Base-by-base conservation (phyloP, 768 basidiomycete species). In the Lactarius tabidus region DNA sequence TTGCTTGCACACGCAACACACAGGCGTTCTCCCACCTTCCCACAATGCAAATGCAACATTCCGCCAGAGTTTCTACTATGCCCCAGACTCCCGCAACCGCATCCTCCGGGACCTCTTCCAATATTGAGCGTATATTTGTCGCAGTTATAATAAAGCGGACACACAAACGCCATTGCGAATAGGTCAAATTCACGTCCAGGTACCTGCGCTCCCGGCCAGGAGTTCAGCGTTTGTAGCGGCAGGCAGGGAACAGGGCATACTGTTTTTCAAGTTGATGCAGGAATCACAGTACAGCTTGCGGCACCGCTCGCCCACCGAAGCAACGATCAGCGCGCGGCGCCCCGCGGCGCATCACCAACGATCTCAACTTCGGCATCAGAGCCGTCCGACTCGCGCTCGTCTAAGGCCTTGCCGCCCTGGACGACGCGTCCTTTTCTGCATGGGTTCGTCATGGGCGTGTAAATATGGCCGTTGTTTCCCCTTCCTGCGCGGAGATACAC, bases 111-210 rank as follows among this genome's bases (percentile, higher is more conserved):
- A 23, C 45, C 45, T 48, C 45, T 23, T 48, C 45, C 12, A 48
- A 26, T 6, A 48, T 26, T 12, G 45, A 23, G 23, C 0, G 45
- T 3, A 48, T 48, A n/a, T 48, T 48, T 4, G 23, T 23, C 2
- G 12, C 85, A 86, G 53, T 80, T 83, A 72, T 84, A 86, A 14
- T 66, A 78, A 17, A 29, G 67, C 0, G 85, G 85, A 67, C 85
- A 86, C 28, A 69, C 61, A 59, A 79, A 80, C 6, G 48, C 38
- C 2, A 52, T 39, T n/a, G 66, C 67, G 23, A 57, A 70, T 35
- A 70, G 53, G 36, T 78, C 72, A 62, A 81, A 80, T 31, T 71
- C 64, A 79, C 61, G 20, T 78, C 74, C 1, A 78, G 76, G 59
- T 81, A 81, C 66, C 80, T 81, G 51, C 20, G 15, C n/a, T 12